A percentile compares a stretch with the other conserved stretches of the same genome.
phyloP scores from a whole-genome alignment of 495 filamentous ascomycete genomes.

The Halenospora varia region DNA sequence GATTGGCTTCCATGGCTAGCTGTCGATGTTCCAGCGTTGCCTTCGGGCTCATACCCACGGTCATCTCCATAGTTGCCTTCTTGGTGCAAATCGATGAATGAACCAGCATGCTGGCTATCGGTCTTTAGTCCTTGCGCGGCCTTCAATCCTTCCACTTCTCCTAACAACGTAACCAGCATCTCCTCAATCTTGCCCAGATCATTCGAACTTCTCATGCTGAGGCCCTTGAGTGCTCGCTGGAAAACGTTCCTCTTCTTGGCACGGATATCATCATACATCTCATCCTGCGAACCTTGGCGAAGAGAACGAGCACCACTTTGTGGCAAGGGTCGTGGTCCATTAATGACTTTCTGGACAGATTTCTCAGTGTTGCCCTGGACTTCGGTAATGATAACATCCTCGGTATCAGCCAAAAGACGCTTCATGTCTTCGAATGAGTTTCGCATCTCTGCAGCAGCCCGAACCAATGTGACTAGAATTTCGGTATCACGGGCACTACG shows the following conservation, averaged over 20 bases:
- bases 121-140: slow-evolving; percentile 42
- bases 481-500: slow-evolving; percentile 96
- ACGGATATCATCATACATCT: slow-evolving; percentile 63
- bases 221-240: slow-evolving; percentile 81
- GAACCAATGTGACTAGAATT: slow-evolving; percentile 89
- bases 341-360: slow-evolving; percentile 72
- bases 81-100: slow-evolving; percentile 51
- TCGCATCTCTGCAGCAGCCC: slow-evolving; percentile 94
- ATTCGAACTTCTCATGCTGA: slow-evolving; percentile 79
- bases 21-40: slow-evolving; percentile 71
- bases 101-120: slow-evolving; percentile 26
- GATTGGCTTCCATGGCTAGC: slow-evolving; percentile 66
- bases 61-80: slow-evolving; percentile 54
- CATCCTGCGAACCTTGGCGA: slow-evolving; percentile 53
- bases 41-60: slow-evolving; percentile 79
- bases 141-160: slow-evolving; percentile 87
- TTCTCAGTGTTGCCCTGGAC: slow-evolving; percentile 84
- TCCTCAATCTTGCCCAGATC: slow-evolving; percentile 91
- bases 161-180: slow-evolving; percentile 88
- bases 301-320: slow-evolving; percentile 52
- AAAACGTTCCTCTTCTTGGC: slow-evolving; percentile 86
- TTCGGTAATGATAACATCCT: slow-evolving; percentile 75
- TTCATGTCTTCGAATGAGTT: slow-evolving; percentile 97
- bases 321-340: slow-evolving; percentile 85
- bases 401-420: slow-evolving; percentile 80